Conservation (phyloP, 192 early-diverging fungal genomes). For the Rhizophlyctis rosea region DNA sequence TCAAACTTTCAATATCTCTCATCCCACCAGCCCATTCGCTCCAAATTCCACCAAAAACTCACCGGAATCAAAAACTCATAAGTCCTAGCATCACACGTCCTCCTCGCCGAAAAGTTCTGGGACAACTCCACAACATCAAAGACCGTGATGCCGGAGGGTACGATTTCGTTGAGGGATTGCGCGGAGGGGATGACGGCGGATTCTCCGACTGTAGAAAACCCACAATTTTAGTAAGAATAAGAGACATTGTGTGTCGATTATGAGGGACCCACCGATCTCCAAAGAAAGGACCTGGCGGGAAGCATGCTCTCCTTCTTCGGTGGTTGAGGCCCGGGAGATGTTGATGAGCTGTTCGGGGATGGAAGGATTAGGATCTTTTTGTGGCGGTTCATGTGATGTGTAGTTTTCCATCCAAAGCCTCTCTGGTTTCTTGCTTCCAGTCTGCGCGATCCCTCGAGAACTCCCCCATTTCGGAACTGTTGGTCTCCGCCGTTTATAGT, state of each 20-base stretch:
- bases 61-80: constrained; percentile 52
- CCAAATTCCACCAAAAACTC: constrained; percentile 14
- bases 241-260: constrained; percentile 59
- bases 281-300: constrained; percentile 91
- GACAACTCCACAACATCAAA: constrained; percentile 21
- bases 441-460: too few relatives aligned
- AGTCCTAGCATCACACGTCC: constrained; percentile 47
- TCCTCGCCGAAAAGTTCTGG: constrained; percentile 41
- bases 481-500: too few relatives aligned
- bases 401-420: too few relatives aligned
- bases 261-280: constrained; percentile 68
- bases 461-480: too few relatives aligned
- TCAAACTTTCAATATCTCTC: too few relatives aligned
- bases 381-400: not conserved
- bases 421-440: too few relatives aligned
- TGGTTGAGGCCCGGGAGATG: constrained; percentile 53
- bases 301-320: constrained; percentile 98
- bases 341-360: constrained; percentile 31
- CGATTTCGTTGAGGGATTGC: not conserved
- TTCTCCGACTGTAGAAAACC: constrained; percentile 27
- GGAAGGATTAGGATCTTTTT: not conserved
- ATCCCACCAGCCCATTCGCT: too few relatives aligned
- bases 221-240: constrained; percentile 73
- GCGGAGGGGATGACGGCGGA: constrained; percentile 15
- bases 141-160: constrained; percentile 22